Conservation (phyloP, 495 filamentous ascomycete genomes). For the Aspergillus baeticus region DNA sequence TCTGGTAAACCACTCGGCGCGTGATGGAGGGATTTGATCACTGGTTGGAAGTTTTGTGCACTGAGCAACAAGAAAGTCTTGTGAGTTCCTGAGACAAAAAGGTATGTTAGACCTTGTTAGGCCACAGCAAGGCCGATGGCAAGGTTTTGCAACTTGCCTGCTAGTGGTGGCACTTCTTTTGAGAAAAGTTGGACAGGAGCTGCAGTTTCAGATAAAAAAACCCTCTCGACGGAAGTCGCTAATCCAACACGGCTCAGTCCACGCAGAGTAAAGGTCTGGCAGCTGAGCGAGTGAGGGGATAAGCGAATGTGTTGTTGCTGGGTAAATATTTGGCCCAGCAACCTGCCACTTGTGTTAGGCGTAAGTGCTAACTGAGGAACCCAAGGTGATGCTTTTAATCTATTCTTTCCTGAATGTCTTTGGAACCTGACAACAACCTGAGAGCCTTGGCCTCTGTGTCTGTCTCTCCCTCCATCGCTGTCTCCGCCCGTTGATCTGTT, state of each 20-base stretch:
- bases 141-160: not conserved
- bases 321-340: not conserved
- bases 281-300: not conserved
- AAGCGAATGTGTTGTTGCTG: not conserved
- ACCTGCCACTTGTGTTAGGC: not conserved
- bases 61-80: not conserved
- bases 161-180: not conserved
- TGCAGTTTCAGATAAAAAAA: not conserved
- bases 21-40: not conserved
- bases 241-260: not conserved
- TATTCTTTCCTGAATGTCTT: not conserved
- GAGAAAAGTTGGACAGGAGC: not conserved
- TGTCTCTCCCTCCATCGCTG: not conserved
- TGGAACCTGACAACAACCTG: not conserved
- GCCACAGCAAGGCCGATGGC: no score
- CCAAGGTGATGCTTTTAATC: not conserved
- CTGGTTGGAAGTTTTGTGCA: not conserved
- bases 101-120: not conserved
- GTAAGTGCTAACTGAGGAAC: not conserved
- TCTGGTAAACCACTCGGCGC: not conserved
- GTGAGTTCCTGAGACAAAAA: not conserved
- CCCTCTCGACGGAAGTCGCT: not conserved
- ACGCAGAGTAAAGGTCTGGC: not conserved
- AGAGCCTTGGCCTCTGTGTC: not conserved
- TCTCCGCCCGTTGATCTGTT: not conserved